These are phyloP conservation scores for Psilocybe subaeruginosa DNA, from an alignment of 768 basidiomycete species.

Conservation along the genomic window DNA sequence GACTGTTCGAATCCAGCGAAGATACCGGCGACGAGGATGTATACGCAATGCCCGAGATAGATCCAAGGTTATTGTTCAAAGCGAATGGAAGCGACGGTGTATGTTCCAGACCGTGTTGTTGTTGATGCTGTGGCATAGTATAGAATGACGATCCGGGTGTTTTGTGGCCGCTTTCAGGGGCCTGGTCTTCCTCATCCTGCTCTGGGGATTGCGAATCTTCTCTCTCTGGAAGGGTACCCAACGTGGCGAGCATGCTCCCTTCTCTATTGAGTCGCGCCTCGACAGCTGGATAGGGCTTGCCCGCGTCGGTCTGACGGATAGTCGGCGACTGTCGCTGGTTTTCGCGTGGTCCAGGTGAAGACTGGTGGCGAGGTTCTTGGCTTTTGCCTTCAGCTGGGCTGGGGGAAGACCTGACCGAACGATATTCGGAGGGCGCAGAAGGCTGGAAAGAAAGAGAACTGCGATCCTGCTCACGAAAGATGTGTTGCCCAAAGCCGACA, in stretches of 20 bases:
- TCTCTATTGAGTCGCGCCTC: conserved; percentile 43
- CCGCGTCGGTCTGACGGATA: conserved; percentile 47
- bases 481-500: conserved; percentile 48
- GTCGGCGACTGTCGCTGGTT: conserved; percentile 47
- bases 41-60: conserved; percentile 40
- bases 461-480: conserved; percentile 49
- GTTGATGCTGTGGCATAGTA: conserved; percentile 20
- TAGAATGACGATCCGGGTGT: conserved; percentile 24
- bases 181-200: conserved; percentile 24
- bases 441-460: conserved; percentile 60
- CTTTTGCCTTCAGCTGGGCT: conserved; percentile 51
- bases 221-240: conserved; percentile 57
- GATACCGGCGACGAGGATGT: conserved; percentile 78
- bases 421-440: conserved; percentile 60
- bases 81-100: conserved; percentile 11
- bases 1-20: conserved; percentile 75
- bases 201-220: conserved; percentile 20
- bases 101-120: conserved; percentile 19
- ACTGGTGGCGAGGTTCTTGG: conserved; percentile 37
- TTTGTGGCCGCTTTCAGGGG: conserved; percentile 25
- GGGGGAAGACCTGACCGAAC: conserved; percentile 72
- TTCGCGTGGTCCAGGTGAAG: conserved; percentile 39
- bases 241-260: conserved; percentile 47
- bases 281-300: conserved; percentile 41
- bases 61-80: conserved; percentile 7